Evolutionary conservation across 805 yeast genomes (phyloP), one percentile per base, ranked within the genome.

Genomic region (Sungouiozyma ichnusensis): DNA sequence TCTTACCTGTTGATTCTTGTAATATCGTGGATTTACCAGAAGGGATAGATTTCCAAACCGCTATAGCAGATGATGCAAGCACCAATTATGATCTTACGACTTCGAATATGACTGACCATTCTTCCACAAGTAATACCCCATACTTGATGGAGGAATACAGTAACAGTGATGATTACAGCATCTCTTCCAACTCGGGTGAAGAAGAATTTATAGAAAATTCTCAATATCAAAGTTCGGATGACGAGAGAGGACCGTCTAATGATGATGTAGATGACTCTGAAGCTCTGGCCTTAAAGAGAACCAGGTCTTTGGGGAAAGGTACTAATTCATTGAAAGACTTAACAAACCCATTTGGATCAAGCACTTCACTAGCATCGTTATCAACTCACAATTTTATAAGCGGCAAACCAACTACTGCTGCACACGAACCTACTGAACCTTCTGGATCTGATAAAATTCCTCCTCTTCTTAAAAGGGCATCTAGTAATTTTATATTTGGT

Each of bases 1-100:
- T 58, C 37, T 44, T 62, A 38, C 62, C 64, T 3, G 58, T 55
- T 13, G 62, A 62, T 41, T 56, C 56, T 29, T 58, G 63, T 33
- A 63, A 61, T 45, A 53, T 62, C 31, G 55, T 59, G 14, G 66
- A 62, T 49, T 59, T 62, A 15, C 66, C 66, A 2, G 62, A 55
- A 36, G 61, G 57, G 20, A 54, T 58, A 20, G 57, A 56, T 31
- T 46, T 61, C 35, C 61, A 58, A 37, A 53, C 55, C n/a, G 54
- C 63, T 5, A 56, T 58, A 24, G 60, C 56, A 5, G 60, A 52
- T 32, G 56, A 49, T 20, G 48, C 37, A 37, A 19, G 32, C 17
- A 16, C 8, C 20, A 31, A 14, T 11, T 17, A 16, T n/a, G 20
- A 35, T 19, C 18, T 17, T 20, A 35, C 27, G 13, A 35, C 7